Evolutionary conservation across 768 basidiomycete genomes (phyloP).

Genomic region (Mycena indigotica): DNA sequence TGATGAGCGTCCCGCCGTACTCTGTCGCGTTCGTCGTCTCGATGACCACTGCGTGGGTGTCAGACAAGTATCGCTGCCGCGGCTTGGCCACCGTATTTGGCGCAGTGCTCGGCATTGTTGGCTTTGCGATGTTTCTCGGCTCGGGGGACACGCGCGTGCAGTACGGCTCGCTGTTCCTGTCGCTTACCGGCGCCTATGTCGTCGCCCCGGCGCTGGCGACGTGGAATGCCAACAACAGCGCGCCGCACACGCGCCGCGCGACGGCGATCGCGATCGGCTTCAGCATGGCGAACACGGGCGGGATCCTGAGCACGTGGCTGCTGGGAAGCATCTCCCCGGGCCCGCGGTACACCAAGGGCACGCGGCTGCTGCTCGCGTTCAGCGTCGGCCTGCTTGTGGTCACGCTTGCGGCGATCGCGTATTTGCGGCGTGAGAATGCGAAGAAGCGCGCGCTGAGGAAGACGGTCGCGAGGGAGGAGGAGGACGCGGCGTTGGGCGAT

Average conservation of each 20-base stretch:
- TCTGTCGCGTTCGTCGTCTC: constrained; percentile 38
- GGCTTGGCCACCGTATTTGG: constrained; percentile 49
- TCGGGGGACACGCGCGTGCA: constrained; percentile 42
- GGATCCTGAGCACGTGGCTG: constrained; percentile 64
- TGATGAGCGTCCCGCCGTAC: constrained; percentile 51
- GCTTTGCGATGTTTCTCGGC: constrained; percentile 58
- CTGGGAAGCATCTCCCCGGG: constrained; percentile 51
- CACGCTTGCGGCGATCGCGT: constrained; percentile 34
- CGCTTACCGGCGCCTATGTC: constrained; percentile 54
- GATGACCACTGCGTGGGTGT: constrained; percentile 43
- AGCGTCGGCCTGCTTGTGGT: constrained; percentile 41
- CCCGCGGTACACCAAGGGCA: constrained; percentile 53
- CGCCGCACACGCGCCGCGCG: constrained; percentile 58
- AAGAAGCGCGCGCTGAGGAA: neutral
- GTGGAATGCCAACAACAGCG: constrained; percentile 65
- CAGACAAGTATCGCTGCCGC: constrained; percentile 55
- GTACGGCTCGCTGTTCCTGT: constrained; percentile 61
- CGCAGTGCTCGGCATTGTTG: constrained; percentile 45
- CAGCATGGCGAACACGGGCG: constrained; percentile 60
- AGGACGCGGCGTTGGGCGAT: neutral
- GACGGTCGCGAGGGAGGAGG: neutral
- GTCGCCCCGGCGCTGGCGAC: constrained; percentile 55
- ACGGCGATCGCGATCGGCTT: constrained; percentile 60
- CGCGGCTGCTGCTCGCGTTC: constrained; percentile 43
- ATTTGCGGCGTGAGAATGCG: constrained; percentile 46